Conservation (phyloP, 1,139 yeast genomes). For the Pichia sp. region DNA sequence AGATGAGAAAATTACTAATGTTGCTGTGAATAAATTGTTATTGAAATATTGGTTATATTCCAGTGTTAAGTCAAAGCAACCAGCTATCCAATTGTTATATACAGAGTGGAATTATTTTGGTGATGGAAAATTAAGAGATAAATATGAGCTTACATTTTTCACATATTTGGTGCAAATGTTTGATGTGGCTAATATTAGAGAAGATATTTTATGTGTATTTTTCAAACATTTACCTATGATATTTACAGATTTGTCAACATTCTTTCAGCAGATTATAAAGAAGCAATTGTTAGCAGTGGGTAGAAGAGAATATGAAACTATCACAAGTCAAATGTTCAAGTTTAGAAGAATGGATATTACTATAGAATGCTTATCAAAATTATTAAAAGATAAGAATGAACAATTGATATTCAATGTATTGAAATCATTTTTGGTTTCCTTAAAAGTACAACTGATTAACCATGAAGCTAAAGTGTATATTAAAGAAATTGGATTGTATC, state of each 20-base stretch:
- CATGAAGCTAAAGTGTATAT: constrained; percentile 20
- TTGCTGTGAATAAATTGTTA: not conserved
- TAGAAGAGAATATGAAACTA: not conserved
- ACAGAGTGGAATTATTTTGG: constrained; percentile 32
- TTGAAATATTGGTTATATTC: constrained; percentile 16
- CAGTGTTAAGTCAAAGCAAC: constrained; percentile 4
- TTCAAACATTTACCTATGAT: constrained; percentile 13
- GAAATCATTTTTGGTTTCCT: constrained; percentile 17
- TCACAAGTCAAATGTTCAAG: constrained; percentile 2
- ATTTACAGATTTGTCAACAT: constrained; percentile 4
- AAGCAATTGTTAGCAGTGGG: not conserved
- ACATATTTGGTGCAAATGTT: constrained; percentile 13
- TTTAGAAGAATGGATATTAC: constrained; percentile 6
- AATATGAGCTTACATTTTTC: constrained; percentile 25
- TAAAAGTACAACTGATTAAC: constrained; percentile 23
- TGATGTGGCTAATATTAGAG: constrained; percentile 1
- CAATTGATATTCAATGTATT: constrained; percentile 3
- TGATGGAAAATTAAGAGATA: constrained; percentile 13
- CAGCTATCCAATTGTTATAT: constrained; percentile 23
- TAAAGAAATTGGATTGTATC: constrained; percentile 21
- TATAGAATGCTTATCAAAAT: constrained; percentile 8
- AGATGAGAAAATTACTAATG: not conserved
- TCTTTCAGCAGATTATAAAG: constrained; percentile 5
- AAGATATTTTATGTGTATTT: constrained; percentile 9
- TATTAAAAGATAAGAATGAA: constrained; percentile 3